These are phyloP conservation scores for Bipolaris oryzae DNA, from an alignment of 2,329 filamentous ascomycete species.

Conservation along the genomic window DNA sequence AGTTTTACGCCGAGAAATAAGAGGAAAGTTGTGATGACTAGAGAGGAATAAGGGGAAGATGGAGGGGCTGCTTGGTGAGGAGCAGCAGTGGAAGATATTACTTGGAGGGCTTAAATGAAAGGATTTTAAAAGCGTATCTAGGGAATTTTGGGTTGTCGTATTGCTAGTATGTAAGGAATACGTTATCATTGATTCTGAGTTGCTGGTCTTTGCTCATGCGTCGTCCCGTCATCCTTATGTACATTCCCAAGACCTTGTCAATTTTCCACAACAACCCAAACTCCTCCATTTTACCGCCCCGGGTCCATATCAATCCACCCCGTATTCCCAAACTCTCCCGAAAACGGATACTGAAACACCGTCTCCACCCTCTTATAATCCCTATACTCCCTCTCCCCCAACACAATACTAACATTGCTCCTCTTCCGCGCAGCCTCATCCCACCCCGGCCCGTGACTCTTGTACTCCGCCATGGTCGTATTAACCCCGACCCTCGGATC, in stretches of 20 bases:
- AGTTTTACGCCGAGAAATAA: conserved; percentile 23
- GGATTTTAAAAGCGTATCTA: conserved; percentile 1
- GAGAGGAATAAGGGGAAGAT: conserved; percentile 27
- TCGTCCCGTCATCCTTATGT: neutral
- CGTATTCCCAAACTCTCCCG: conserved; percentile 53
- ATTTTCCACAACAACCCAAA: too few species aligned
- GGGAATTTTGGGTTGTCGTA: neutral
- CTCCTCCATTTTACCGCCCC: conserved; percentile 13
- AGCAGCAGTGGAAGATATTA: conserved; percentile 28
- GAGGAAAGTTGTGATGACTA: conserved; percentile 10
- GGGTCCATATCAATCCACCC: conserved; percentile 55
- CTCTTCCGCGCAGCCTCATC: conserved; percentile 54
- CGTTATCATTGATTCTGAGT: too few species aligned
- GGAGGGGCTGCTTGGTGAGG: conserved; percentile 19
- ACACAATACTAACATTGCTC: conserved; percentile 55
- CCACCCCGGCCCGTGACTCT: conserved; percentile 60
- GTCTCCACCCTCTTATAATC: conserved; percentile 31
- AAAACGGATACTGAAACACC: conserved; percentile 45
- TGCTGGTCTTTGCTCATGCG: neutral
- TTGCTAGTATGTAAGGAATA: too few species aligned
- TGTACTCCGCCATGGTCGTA: conserved; percentile 65
- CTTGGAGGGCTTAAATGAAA: conserved; percentile 28
- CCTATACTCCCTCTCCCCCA: conserved; percentile 47
- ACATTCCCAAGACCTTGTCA: too few species aligned
- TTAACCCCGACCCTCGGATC: conserved; percentile 46